phyloP scores from a whole-genome alignment of 177 flowering plant species.

The Vitis hybrid region DNA sequence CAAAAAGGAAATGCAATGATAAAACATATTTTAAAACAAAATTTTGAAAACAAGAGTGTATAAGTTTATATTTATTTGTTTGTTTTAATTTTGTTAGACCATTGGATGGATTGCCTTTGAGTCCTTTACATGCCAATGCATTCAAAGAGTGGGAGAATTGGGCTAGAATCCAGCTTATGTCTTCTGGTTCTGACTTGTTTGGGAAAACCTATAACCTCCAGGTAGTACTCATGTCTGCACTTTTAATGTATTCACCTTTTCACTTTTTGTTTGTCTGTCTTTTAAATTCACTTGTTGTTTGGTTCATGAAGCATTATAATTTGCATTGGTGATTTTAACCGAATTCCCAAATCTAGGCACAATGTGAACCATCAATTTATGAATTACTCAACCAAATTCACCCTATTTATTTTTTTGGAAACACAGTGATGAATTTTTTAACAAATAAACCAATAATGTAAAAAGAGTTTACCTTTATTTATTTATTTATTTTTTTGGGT shows the following conservation, averaged over 20 bases:
- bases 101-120: slow-evolving; percentile 30
- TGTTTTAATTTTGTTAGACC: slow-evolving; percentile 42
- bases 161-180: slow-evolving; percentile 72
- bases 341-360: no score
- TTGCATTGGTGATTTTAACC: no score
- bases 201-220: slow-evolving; percentile 67
- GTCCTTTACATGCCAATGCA: slow-evolving; percentile 34
- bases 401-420: no score
- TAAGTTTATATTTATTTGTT: not conserved
- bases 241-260: not conserved
- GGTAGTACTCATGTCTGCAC: slow-evolving; percentile 48
- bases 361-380: no score
- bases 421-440: no score
- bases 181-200: slow-evolving; percentile 68
- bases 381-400: no score
- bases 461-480: no score
- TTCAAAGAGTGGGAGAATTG: slow-evolving; percentile 65
- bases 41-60: not conserved
- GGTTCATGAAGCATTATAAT: no score
- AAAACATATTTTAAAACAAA: not conserved
- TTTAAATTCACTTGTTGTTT: slow-evolving; percentile 4
- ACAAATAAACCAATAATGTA: no score
- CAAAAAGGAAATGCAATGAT: not conserved
- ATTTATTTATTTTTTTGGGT: no score
- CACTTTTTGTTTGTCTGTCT: not conserved